These are phyloP conservation scores for Xerocomellus dryophilus DNA, from an alignment of 768 basidiomycete genomes.

Conservation along the genomic window DNA sequence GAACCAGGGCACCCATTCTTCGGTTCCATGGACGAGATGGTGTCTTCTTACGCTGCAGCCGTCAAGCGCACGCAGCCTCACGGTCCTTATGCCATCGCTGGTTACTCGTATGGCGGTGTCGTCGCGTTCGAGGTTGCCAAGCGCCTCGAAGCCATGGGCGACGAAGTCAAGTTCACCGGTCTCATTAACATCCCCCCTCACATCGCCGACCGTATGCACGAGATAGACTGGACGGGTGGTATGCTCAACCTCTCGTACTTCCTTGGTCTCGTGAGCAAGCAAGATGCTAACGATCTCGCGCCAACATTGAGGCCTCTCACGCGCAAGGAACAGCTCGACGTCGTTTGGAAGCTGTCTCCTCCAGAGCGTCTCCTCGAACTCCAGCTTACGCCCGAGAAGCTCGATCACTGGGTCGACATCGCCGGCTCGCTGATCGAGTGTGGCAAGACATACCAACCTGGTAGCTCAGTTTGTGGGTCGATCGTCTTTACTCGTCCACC, in stretches of 20 bases:
- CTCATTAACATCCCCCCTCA: too few relatives aligned
- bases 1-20: constrained; percentile 38
- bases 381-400: constrained; percentile 23
- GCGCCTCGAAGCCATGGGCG: too few relatives aligned
- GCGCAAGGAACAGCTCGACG: constrained; percentile 24
- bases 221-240: too few relatives aligned
- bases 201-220: too few relatives aligned
- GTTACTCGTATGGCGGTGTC: constrained; percentile 47
- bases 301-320: constrained; percentile 19
- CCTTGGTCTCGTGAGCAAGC: constrained; percentile 34
- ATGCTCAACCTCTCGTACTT: too few relatives aligned
- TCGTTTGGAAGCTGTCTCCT: constrained; percentile 27
- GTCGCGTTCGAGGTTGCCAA: constrained; percentile 44
- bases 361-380: constrained; percentile 30
- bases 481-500: neutral
- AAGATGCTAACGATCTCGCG: constrained; percentile 21
- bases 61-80: constrained; percentile 34
- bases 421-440: constrained; percentile 31
- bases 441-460: constrained; percentile 28
- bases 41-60: constrained; percentile 34
- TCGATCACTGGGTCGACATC: constrained; percentile 31
- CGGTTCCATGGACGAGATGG: constrained; percentile 39
- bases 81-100: constrained; percentile 41
- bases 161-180: too few relatives aligned
- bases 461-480: constrained; percentile 27